phyloP scores from a whole-genome alignment of 257 asterid species.

The Fraxinus quadrangulata region DNA sequence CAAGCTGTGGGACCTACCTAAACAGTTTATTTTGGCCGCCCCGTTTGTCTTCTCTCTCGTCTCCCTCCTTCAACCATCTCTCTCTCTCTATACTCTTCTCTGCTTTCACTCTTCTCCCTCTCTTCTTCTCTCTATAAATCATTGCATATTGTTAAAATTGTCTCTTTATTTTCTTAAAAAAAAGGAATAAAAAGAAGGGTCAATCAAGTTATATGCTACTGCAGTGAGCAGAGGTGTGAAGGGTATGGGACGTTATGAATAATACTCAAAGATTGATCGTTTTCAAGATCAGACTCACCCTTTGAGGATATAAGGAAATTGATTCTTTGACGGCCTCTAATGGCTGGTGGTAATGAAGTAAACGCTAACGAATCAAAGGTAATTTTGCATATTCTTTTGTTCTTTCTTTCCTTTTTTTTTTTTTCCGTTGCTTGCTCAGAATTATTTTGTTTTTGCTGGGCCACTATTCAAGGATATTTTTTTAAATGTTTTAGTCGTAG shows the following conservation, averaged over 20 bases:
- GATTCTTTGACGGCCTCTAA: conserved; percentile 20
- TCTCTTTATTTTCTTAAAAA: conserved; percentile 33
- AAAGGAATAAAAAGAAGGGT: background rate
- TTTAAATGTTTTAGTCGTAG: background rate
- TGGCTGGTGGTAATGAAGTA: conserved; percentile 60
- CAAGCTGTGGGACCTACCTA: conserved; percentile 29
- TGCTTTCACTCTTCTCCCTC: background rate
- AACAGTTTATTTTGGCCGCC: conserved; percentile 50
- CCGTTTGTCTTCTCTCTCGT: conserved; percentile 54
- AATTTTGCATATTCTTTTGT: background rate
- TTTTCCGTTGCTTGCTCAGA: background rate
- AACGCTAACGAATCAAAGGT: conserved; percentile 23
- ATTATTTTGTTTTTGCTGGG: too few relatives aligned
- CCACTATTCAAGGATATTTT: too few relatives aligned
- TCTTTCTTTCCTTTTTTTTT: background rate
- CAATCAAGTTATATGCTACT: conserved; percentile 1
- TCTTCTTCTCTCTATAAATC: conserved; percentile 16
- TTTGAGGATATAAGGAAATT: background rate
- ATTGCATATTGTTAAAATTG: conserved; percentile 23
- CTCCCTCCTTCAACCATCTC: conserved; percentile 24
- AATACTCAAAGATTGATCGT: background rate
- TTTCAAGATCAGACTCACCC: conserved; percentile 18
- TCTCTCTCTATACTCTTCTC: background rate
- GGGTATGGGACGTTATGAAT: conserved; percentile 8
- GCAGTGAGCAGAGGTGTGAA: conserved; percentile 1